Evolutionary conservation across 306 rosid species (phyloP).

Genomic region (Cucurbita argyrosperma): DNA sequence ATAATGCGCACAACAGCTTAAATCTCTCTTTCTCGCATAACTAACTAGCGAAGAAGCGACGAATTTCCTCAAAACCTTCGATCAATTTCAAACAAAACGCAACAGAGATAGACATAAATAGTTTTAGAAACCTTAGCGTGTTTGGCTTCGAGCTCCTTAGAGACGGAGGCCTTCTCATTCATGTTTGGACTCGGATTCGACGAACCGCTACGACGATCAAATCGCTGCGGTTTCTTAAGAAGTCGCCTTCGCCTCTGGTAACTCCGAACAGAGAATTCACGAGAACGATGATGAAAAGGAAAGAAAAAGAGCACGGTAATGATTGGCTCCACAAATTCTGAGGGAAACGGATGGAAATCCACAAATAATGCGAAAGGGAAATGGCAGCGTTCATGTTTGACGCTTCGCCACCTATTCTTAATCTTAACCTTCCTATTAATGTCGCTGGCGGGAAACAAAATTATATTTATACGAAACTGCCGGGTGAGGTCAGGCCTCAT

Average conservation of each 20-base stretch:
- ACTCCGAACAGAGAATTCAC: background rate
- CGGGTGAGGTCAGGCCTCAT: background rate
- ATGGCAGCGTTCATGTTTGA: background rate
- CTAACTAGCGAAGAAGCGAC: background rate
- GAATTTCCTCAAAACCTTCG: background rate
- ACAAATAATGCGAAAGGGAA: slow-evolving; percentile 5
- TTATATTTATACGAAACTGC: background rate
- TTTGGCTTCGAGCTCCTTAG: slow-evolving; percentile 78
- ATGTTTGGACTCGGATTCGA: slow-evolving; percentile 27
- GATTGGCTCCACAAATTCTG: slow-evolving; percentile 21
- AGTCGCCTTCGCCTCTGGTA: background rate
- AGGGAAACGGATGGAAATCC: slow-evolving; percentile 22
- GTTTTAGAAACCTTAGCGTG: slow-evolving; percentile 39
- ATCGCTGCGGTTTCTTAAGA: background rate
- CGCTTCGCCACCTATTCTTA: slow-evolving; percentile 3
- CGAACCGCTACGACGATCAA: background rate
- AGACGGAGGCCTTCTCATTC: slow-evolving; percentile 63
- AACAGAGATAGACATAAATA: background rate
- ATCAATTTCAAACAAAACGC: background rate
- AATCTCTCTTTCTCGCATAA: background rate
- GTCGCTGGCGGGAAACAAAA: slow-evolving; percentile 8
- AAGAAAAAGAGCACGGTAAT: background rate
- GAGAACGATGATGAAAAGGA: background rate
- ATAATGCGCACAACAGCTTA: background rate
- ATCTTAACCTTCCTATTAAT: background rate